Base-by-base conservation (phyloP, 129 eudicot species). In the Arctium lappa region DNA sequence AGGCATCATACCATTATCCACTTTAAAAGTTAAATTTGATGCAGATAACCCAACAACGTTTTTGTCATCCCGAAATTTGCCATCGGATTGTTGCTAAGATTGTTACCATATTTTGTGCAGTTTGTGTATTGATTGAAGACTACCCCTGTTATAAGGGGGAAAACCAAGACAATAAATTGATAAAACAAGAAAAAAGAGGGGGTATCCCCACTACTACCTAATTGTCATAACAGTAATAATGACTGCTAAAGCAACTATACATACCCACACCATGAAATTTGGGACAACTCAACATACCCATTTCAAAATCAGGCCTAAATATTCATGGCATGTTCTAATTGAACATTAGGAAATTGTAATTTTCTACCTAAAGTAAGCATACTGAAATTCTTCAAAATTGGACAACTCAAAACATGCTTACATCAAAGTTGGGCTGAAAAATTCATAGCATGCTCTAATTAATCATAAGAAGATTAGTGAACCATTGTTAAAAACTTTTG, bases 201-300 rank as follows among this genome's bases (percentile, higher is more conserved):
- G 8, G 50, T 42, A 8, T 33, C 37, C 37, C 37, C 37, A 34
- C 37, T 3, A 22, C 27, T 22, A 13, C 48, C 76, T 2, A 63
- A 29, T 65, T 2, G 37, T 66, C 74, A 16, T 34, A 38, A 22
- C 30, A 9, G 10, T 37, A 78, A 36, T 36, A 8, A 65, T 78
- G 82, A 30, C 31, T 79, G 60, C 38, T 27, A 63, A 38, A 78
- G 74, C 15, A 65, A 78, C 74, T 65, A 78, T 15, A 27, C 32
- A 33, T 4, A 11, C 15, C 3, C 3, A 39, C 8, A 39, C 6
- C 15, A 38, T 65, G 4, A 13, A 78, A 9, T 22, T 27, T 39
- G 27, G 13, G 27, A 78, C n/a, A 40, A 40, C 42, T 79, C 48
- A 16, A 46, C 69, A 70, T 70, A 36, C 38, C 31, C 31, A 73